A percentile compares a stretch with the other conserved stretches of the same genome.
These are phyloP conservation scores for Shiraia sp. DNA, from an alignment of 2,329 filamentous ascomycete species.

Conservation along the genomic window DNA sequence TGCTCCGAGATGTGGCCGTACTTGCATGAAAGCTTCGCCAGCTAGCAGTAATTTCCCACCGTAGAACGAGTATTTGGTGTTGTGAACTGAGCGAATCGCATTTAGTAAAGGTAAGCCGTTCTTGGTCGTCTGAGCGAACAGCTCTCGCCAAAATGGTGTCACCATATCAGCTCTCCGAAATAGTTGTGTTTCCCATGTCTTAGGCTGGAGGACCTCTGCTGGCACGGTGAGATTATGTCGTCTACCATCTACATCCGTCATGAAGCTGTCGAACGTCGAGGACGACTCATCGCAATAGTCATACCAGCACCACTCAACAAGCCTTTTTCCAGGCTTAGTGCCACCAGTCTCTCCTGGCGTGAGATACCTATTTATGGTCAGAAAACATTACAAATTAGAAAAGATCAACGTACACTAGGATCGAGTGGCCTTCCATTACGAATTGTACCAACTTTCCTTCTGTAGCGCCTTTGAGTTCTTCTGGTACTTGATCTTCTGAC, in stretches of 20 bases:
- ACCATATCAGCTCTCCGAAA: constrained; percentile 25
- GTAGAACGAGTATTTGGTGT: constrained; percentile 37
- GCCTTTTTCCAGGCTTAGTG: constrained; percentile 18
- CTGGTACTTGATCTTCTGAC: constrained; percentile 8
- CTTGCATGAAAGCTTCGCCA: constrained; percentile 49
- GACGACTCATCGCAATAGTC: constrained; percentile 27
- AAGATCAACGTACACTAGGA: neutral
- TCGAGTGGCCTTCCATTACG: neutral
- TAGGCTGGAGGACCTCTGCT: constrained; percentile 36
- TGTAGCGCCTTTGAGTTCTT: constrained; percentile 7
- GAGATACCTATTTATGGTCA: constrained; percentile 30
- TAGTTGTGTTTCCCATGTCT: constrained; percentile 42
- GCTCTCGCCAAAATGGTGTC: constrained; percentile 43
- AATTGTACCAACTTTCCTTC: constrained; percentile 11
- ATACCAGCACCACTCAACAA: constrained; percentile 53
- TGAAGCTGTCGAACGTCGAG: constrained; percentile 39
- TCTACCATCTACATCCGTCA: constrained; percentile 47
- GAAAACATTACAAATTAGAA: neutral
- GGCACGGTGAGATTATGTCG: constrained; percentile 47
- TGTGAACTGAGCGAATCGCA: constrained; percentile 47
- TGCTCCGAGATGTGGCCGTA: constrained; percentile 50
- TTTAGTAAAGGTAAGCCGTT: constrained; percentile 46
- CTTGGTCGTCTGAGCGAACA: constrained; percentile 36
- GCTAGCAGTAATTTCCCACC: constrained; percentile 49
- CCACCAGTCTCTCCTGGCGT: constrained; percentile 45